These are phyloP conservation scores for Globisporangium parvum DNA, from an alignment of 352 stramenopile species.

Conservation along the genomic window DNA sequence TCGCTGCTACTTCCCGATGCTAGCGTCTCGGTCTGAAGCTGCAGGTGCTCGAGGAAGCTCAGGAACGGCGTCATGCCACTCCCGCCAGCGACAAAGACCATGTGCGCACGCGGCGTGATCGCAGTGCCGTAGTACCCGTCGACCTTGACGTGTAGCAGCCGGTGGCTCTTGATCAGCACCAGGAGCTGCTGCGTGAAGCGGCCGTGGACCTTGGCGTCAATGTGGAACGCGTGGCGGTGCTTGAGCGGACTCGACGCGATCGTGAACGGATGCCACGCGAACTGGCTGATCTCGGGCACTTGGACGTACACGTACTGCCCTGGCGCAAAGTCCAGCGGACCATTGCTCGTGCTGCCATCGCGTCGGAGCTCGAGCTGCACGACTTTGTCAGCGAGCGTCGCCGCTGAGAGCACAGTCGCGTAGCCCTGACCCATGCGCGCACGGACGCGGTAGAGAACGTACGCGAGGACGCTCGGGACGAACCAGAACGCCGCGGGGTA, in stretches of 20 bases:
- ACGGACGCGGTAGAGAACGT: slow-evolving; percentile 53
- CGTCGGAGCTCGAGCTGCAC: slow-evolving; percentile 56
- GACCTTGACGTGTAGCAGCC: slow-evolving; percentile 38
- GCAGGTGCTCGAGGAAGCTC: slow-evolving; percentile 50
- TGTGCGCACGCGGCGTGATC: slow-evolving; percentile 37
- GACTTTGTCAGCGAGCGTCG: slow-evolving; percentile 33
- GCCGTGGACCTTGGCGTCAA: slow-evolving; percentile 63
- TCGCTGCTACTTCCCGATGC: no score
- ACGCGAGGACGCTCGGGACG: slow-evolving; percentile 38
- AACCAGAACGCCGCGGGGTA: slow-evolving; percentile 61
- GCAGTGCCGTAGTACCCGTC: slow-evolving; percentile 69
- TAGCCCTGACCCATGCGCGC: slow-evolving; percentile 37
- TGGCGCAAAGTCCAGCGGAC: slow-evolving; percentile 27
- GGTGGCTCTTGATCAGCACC: slow-evolving; percentile 33
- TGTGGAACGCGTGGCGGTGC: slow-evolving; percentile 30
- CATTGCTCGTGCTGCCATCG: neutral
- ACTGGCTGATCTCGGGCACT: slow-evolving; percentile 37
- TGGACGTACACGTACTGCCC: slow-evolving; percentile 76
- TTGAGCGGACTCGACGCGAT: slow-evolving; percentile 60
- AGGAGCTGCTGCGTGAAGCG: slow-evolving; percentile 48
- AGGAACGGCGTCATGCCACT: slow-evolving; percentile 75
- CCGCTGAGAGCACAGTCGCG: slow-evolving; percentile 33
- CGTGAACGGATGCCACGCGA: slow-evolving; percentile 69
- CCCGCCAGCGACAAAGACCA: slow-evolving; percentile 64
- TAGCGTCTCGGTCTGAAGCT: slow-evolving; percentile 21